phyloP scores from a whole-genome alignment of 2,329 filamentous ascomycete genomes.

The Ophiostoma populinum region DNA sequence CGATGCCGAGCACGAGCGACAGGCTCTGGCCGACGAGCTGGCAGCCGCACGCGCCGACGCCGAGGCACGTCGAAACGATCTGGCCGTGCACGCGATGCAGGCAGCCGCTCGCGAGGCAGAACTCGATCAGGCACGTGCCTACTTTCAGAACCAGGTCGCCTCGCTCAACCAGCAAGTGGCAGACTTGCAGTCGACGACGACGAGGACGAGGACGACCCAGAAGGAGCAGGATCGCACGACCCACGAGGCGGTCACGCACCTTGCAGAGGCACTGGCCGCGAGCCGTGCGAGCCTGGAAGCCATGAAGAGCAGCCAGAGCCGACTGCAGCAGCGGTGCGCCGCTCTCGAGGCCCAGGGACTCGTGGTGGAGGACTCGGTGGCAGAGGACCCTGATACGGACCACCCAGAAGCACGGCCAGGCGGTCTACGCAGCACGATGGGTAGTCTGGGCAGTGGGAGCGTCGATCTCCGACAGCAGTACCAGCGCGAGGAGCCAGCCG shows the following conservation, averaged over 20 bases:
- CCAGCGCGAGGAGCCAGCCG: no score
- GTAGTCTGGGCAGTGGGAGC: no score
- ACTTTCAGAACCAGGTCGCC: slow-evolving; percentile 32
- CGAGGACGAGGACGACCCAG: slow-evolving; percentile 6
- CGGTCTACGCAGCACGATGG: no score
- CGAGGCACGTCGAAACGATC: no score
- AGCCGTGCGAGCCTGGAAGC: slow-evolving; percentile 32
- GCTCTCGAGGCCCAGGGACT: slow-evolving; percentile 25
- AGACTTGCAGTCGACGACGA: slow-evolving; percentile 15
- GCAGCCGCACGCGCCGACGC: no score
- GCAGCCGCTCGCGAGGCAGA: slow-evolving; percentile 34
- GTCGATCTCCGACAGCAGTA: no score
- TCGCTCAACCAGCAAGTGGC: slow-evolving; percentile 28
- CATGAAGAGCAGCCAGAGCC: slow-evolving; percentile 33
- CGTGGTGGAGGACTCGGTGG: no score
- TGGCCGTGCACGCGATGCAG: slow-evolving; percentile 40
- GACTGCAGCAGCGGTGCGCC: slow-evolving; percentile 33
- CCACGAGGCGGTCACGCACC: slow-evolving; percentile 20
- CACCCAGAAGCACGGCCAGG: no score
- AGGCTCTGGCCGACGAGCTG: no score
- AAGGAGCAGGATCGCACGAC: slow-evolving; percentile 10
- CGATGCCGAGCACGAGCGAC: slow-evolving; percentile 38
- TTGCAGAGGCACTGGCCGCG: slow-evolving; percentile 31
- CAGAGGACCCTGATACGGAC: no score
- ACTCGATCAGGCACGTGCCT: slow-evolving; percentile 22